Evolutionary conservation across 371 early-diverging fungal species (phyloP).

Genomic region (Mortierella sp.): DNA sequence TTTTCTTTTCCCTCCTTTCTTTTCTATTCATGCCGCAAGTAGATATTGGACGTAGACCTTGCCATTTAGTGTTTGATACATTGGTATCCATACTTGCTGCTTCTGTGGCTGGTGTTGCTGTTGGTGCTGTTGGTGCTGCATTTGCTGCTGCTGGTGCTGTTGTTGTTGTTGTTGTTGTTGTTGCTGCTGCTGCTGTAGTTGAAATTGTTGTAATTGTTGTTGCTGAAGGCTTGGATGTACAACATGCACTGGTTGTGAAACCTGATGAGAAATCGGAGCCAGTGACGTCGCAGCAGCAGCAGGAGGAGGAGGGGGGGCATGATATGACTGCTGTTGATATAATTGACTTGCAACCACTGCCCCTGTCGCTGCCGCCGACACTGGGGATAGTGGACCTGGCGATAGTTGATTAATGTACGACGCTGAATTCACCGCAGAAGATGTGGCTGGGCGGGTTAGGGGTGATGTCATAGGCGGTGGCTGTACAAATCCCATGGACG

Average conservation of each 20-base stretch:
- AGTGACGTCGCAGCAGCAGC: too few species aligned
- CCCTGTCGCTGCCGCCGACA: conserved; percentile 41
- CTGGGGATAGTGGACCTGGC: conserved; percentile 1
- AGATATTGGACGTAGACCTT: conserved; percentile 45
- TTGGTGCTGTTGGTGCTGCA: conserved; percentile 13
- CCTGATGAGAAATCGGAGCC: too few species aligned
- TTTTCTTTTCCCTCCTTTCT: not conserved
- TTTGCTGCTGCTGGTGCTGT: conserved; percentile 9
- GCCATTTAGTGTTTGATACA: conserved; percentile 35
- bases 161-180: conserved; percentile 13
- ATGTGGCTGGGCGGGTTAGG: not conserved
- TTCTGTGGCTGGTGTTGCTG: conserved; percentile 13
- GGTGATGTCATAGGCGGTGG: conserved; percentile 1
- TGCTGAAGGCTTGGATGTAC: conserved; percentile 4
- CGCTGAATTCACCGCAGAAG: not conserved
- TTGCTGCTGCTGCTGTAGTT: conserved; percentile 13
- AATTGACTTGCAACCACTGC: conserved; percentile 36
- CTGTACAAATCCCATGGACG: not conserved
- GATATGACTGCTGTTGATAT: conserved; percentile 22
- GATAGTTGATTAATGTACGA: conserved; percentile 23
- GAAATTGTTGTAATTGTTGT: conserved; percentile 9
- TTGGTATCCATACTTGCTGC: conserved; percentile 54
- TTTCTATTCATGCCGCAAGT: conserved; percentile 37
- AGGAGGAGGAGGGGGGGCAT: conserved; percentile 11
- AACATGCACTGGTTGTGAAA: not conserved